These are phyloP conservation scores for Centella asiatica DNA, from an alignment of 129 eudicot species.

Conservation along the genomic window DNA sequence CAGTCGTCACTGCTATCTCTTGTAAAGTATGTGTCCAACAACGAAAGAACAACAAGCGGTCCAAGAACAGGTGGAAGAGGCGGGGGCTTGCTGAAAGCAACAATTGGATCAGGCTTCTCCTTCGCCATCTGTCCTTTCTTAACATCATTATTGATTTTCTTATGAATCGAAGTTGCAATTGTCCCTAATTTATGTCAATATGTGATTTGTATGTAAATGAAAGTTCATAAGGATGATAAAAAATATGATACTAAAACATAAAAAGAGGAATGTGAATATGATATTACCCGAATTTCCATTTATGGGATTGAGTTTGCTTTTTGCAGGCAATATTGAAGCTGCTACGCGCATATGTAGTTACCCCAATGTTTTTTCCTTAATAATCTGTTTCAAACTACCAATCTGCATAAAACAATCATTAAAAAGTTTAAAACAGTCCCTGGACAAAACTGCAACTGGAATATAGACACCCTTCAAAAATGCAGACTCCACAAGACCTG, in stretches of 20 bases:
- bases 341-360: constrained; percentile 29
- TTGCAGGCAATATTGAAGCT: constrained; percentile 16
- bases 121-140: constrained; percentile 30
- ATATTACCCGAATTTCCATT: constrained; percentile 50
- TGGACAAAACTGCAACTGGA: not conserved
- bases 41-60: constrained; percentile 54
- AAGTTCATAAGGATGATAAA: not conserved
- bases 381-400: constrained; percentile 11
- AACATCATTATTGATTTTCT: constrained; percentile 37
- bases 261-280: constrained; percentile 2
- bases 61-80: constrained; percentile 68
- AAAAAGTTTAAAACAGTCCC: too few relatives aligned
- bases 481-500: too few relatives aligned
- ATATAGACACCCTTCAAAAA: not conserved
- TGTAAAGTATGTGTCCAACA: constrained; percentile 52
- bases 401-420: too few relatives aligned
- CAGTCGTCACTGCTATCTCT: constrained; percentile 51
- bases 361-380: constrained; percentile 4
- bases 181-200: constrained; percentile 11
- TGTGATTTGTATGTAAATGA: constrained; percentile 6
- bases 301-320: constrained; percentile 27
- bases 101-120: constrained; percentile 47
- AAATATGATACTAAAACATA: not conserved
- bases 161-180: constrained; percentile 45
- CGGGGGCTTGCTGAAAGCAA: constrained; percentile 77